Conservation (phyloP, 495 filamentous ascomycete genomes). For the Penicillium goetzii region DNA sequence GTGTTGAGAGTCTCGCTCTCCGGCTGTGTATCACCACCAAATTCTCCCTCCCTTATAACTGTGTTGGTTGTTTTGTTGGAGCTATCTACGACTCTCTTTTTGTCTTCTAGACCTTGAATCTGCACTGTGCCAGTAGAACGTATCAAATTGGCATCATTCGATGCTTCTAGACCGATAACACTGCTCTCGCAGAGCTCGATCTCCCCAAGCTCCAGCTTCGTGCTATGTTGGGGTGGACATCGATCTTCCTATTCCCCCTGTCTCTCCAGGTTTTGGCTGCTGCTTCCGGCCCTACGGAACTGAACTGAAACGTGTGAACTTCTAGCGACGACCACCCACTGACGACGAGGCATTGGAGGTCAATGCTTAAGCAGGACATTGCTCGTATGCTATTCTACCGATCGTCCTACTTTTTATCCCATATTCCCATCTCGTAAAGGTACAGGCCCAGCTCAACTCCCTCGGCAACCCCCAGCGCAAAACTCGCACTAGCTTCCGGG, state of each 20-base stretch:
- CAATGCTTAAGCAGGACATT: constrained; percentile 15
- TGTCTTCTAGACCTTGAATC: background rate
- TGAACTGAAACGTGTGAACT: constrained; percentile 18
- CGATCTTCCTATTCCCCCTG: background rate
- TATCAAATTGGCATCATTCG: background rate
- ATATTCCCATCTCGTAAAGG: background rate
- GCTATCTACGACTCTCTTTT: constrained; percentile 14
- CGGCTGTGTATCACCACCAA: constrained; percentile 27
- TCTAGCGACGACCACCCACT: constrained; percentile 15
- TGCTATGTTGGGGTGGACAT: background rate
- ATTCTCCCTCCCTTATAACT: constrained; percentile 3
- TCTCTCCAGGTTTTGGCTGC: constrained; percentile 1
- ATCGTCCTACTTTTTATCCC: constrained; percentile 12
- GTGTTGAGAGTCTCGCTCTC: constrained; percentile 33
- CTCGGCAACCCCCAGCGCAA: constrained; percentile 26
- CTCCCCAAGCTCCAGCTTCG: background rate
- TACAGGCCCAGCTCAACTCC: constrained; percentile 19
- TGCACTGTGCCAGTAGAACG: background rate
- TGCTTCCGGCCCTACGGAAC: background rate
- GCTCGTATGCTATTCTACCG: background rate
- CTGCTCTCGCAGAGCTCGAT: background rate
- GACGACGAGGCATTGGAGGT: constrained; percentile 20
- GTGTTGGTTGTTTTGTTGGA: background rate
- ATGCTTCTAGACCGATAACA: background rate
- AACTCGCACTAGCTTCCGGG: constrained; percentile 32